Base-by-base conservation (phyloP, 139 green algal species). In the Micractinium sp. region DNA sequence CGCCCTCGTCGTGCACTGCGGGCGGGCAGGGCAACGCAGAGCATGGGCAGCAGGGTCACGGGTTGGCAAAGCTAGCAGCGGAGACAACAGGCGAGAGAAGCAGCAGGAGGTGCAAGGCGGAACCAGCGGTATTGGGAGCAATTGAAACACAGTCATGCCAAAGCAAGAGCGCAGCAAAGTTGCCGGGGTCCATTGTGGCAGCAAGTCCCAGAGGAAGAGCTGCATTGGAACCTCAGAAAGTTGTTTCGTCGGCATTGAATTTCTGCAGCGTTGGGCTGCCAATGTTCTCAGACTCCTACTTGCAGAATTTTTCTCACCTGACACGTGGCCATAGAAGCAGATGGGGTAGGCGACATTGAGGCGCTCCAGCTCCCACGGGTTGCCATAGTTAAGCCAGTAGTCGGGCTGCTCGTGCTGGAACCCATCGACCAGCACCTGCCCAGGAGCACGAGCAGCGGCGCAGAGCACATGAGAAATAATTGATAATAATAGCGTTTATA, bases 321-420 rank as follows among this genome's bases (percentile, higher is more conserved):
- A 96, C 13, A 99, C 96, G 82, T 99, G 95, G 60, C 97, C 97
- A 89, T 98, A 99, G 91, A 98, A 98, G 78, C 95, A 96, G 91
- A 99, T 96, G 86, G 93, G 92, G 92, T 98, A 99, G 33, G 90
- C 87, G 36, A 98, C 91, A 39, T 97, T 92, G 13, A 89, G 81
- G 33, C 97, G 95, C 92, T 98, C 95, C 47, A 99, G 96, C 93
- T 99, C 97, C 97, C 97, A 99, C 22, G 97, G 97, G 92, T 99
- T 99, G 67, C 97, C 97, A 93, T 96, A 97, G 61, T 95, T 98
- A 15, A 99, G 96, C 97, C 97, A 99, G 93, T 98, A 99, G 94
- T 99, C 97, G 60, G 97, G 97, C 91, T 98, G 93, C 93, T 99
- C 97, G 85, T 98, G 95, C 93, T 99, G 97, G 90, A 98, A 97